A percentile compares a stretch with the other conserved stretches of the same genome.
Evolutionary conservation across 2,329 filamentous ascomycete species (phyloP).

Genomic region (Metarhizium sp.): DNA sequence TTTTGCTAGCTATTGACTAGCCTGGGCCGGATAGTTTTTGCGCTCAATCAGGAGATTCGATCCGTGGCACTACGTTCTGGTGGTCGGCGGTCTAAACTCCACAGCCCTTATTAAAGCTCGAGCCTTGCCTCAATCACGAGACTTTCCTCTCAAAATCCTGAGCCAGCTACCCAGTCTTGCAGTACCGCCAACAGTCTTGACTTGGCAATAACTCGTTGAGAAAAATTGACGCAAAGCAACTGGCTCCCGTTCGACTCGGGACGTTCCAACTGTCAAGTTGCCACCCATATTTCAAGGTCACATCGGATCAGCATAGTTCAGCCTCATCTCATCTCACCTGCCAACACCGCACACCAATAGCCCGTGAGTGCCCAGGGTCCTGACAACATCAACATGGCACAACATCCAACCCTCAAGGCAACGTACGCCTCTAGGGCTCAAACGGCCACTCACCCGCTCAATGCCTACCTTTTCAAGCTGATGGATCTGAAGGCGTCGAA

Average conservation of each 20-base stretch:
- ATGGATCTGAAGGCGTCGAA: slow-evolving; percentile 60
- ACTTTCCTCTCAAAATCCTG: not conserved
- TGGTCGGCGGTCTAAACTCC: not conserved
- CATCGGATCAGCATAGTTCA: not conserved
- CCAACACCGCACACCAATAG: not conserved
- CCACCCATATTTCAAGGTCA: not conserved
- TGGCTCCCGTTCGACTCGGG: not conserved
- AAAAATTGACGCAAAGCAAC: not conserved
- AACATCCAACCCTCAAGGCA: slow-evolving; percentile 39
- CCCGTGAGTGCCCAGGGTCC: not conserved
- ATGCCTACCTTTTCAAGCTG: slow-evolving; percentile 50
- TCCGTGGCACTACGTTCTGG: not conserved
- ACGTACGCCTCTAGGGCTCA: slow-evolving; percentile 43
- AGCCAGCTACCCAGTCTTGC: not conserved
- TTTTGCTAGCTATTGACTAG: not conserved
- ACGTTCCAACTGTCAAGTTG: not conserved
- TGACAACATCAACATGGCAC: slow-evolving; percentile 18
- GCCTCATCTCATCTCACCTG: not conserved
- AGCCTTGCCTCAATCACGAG: not conserved
- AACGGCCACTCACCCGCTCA: slow-evolving; percentile 46
- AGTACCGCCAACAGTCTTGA: not conserved
- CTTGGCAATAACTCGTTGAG: not conserved
- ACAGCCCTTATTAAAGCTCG: not conserved
- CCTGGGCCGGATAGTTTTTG: not conserved
- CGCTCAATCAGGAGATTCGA: not conserved